Evolutionary conservation across 192 early-diverging fungal species (phyloP).

Genomic region (Backusella liffmaniae): DNA sequence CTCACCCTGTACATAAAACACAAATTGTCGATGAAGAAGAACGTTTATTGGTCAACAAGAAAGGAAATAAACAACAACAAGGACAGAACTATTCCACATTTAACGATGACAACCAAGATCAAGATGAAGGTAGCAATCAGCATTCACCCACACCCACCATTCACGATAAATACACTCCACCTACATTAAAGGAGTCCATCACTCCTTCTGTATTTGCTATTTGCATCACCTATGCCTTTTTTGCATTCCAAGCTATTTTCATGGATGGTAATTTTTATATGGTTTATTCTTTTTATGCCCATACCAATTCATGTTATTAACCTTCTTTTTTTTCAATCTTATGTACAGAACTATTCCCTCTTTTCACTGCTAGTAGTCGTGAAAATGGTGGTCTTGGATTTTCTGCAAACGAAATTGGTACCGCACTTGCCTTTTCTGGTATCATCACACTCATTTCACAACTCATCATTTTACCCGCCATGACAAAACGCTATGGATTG

Average conservation of each 20-base stretch:
- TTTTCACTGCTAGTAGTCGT: conserved; percentile 24
- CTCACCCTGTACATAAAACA: conserved; percentile 16
- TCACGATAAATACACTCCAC: conserved; percentile 8
- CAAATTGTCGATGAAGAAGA: background rate
- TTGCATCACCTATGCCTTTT: conserved; percentile 14
- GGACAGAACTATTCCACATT: conserved; percentile 14
- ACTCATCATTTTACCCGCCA: conserved; percentile 42
- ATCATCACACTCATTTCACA: conserved; percentile 47
- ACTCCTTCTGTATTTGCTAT: conserved; percentile 23
- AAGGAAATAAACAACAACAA: background rate
- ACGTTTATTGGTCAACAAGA: background rate
- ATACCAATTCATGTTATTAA: background rate
- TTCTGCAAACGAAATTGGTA: conserved; percentile 45
- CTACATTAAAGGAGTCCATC: conserved; percentile 20
- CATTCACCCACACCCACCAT: conserved; percentile 14
- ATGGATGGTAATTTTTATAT: conserved; percentile 21
- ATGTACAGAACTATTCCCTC: conserved; percentile 15
- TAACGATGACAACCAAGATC: background rate
- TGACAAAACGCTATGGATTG: conserved; percentile 43
- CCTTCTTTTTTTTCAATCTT: background rate
- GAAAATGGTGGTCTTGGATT: conserved; percentile 53
- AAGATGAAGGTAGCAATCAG: background rate
- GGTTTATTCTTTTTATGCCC: background rate
- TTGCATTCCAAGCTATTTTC: conserved; percentile 25
- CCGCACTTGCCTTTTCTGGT: conserved; percentile 46